Conservation (phyloP, 1,139 yeast genomes). For the Yamadazyma dushanensis region DNA sequence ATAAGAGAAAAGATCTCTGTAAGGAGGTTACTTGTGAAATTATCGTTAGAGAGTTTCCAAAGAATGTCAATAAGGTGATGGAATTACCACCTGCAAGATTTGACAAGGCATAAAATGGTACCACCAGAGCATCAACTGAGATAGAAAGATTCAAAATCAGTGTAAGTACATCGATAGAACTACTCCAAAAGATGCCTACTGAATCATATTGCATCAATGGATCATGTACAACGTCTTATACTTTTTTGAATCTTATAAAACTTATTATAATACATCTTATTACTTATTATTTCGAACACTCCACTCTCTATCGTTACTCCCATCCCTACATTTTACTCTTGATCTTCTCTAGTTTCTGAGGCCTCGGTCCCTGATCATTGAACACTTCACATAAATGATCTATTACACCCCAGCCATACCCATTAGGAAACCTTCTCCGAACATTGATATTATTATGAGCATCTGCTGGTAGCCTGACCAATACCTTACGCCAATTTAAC, state of each 20-base stretch:
- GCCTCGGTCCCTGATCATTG: conserved; percentile 10
- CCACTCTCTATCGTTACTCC: too few species aligned
- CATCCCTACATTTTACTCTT: conserved; percentile 19
- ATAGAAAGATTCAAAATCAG: too few species aligned
- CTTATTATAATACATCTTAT: too few species aligned
- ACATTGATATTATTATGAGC: conserved; percentile 95
- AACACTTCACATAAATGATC: conserved; percentile 39
- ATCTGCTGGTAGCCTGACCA: conserved; percentile 85
- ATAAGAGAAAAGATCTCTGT: conserved; percentile 68
- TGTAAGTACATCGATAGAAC: too few species aligned
- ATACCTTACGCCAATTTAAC: conserved; percentile 87
- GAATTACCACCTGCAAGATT: conserved; percentile 20
- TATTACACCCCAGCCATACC: conserved; percentile 94
- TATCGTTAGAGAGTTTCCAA: conserved; percentile 77
- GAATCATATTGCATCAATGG: too few species aligned
- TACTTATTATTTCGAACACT: too few species aligned
- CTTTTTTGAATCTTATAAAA: too few species aligned
- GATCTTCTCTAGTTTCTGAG: conserved; percentile 7
- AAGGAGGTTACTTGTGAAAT: conserved; percentile 77
- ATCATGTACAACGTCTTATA: too few species aligned
- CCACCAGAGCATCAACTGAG: too few species aligned
- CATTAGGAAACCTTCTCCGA: conserved; percentile 84
- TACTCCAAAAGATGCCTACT: too few species aligned
- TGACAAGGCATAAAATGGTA: conserved; percentile 10
- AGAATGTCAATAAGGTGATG: conserved; percentile 36